These are phyloP conservation scores for Oehlia diaphana DNA, from an alignment of 192 early-diverging fungal species.

Conservation along the genomic window DNA sequence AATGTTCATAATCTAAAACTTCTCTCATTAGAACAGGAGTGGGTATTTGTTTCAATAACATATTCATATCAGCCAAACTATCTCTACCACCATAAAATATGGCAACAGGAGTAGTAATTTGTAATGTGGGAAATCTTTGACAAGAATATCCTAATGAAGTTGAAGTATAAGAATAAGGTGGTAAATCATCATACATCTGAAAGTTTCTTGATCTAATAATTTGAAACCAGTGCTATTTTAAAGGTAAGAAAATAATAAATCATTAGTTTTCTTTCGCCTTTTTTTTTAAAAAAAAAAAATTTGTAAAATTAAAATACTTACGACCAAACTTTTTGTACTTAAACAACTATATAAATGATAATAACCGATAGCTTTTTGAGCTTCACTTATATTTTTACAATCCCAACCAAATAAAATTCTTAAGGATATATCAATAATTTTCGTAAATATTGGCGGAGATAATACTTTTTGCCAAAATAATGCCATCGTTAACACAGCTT, in stretches of 20 bases:
- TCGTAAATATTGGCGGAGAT: conserved; percentile 68
- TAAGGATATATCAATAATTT: conserved; percentile 68
- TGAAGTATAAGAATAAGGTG: conserved; percentile 43
- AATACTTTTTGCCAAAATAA: conserved; percentile 86
- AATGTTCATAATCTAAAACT: conserved; percentile 79
- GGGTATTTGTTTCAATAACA: conserved; percentile 50
- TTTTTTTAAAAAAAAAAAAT: not conserved
- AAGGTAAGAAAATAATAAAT: not conserved
- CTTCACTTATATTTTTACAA: conserved; percentile 60
- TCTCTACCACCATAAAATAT: conserved; percentile 90
- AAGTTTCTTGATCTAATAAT: conserved; percentile 83
- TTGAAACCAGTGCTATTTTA: conserved; percentile 85
- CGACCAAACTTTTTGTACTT: conserved; percentile 86
- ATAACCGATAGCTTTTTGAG: conserved; percentile 78
- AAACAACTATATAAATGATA: conserved; percentile 88
- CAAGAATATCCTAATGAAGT: conserved; percentile 41
- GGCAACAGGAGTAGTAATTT: conserved; percentile 82
- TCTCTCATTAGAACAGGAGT: conserved; percentile 58
- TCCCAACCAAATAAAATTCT: conserved; percentile 86
- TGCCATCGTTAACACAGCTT: conserved; percentile 70
- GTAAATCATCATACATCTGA: conserved; percentile 88
- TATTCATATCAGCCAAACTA: conserved; percentile 72
- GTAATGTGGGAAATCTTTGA: conserved; percentile 73
- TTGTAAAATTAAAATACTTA: conserved; percentile 19
- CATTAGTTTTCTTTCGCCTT: not conserved